Percentiles rank a stretch among this genome's conserved stretches.
Conservation (phyloP, 352 stramenopile species). For the Pythium oligandrum region DNA sequence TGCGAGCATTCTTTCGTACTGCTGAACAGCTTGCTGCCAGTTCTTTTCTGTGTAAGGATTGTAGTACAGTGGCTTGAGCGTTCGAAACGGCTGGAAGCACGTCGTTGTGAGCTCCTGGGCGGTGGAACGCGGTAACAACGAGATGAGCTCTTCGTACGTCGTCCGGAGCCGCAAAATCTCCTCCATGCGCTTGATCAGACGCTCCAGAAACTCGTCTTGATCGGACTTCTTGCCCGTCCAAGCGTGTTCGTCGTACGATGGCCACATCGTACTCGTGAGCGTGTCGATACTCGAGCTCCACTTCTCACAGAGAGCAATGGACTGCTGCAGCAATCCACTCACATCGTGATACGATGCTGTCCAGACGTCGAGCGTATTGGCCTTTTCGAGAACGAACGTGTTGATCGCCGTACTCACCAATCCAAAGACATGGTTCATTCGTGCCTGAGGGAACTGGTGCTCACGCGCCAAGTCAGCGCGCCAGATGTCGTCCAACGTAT, state of each 20-base stretch:
- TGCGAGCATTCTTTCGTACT: constrained; percentile 76
- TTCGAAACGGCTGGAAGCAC: constrained; percentile 72
- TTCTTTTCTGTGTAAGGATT: constrained; percentile 87
- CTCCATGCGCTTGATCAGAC: constrained; percentile 65
- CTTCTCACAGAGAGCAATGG: constrained; percentile 75
- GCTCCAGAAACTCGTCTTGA: constrained; percentile 34
- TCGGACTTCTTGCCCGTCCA: constrained; percentile 55
- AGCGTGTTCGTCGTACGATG: constrained; percentile 70
- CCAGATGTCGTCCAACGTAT: constrained; percentile 89
- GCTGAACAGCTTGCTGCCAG: constrained; percentile 67
- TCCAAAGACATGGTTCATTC: constrained; percentile 88
- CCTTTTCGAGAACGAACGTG: constrained; percentile 54
- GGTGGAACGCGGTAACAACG: constrained; percentile 43
- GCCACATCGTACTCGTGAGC: constrained; percentile 80
- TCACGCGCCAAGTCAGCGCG: constrained; percentile 54
- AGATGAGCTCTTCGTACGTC: constrained; percentile 85
- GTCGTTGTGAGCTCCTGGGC: constrained; percentile 32
- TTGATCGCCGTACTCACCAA: constrained; percentile 79
- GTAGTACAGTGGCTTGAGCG: constrained; percentile 77
- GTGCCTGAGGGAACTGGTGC: constrained; percentile 72
- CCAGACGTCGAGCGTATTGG: constrained; percentile 60
- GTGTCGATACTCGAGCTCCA: constrained; percentile 69
- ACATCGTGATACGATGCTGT: constrained; percentile 53
- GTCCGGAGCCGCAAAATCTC: constrained; percentile 79
- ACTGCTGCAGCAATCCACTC: constrained; percentile 48